phyloP scores from a whole-genome alignment of 768 basidiomycete species.

The Tulasnella sp. region DNA sequence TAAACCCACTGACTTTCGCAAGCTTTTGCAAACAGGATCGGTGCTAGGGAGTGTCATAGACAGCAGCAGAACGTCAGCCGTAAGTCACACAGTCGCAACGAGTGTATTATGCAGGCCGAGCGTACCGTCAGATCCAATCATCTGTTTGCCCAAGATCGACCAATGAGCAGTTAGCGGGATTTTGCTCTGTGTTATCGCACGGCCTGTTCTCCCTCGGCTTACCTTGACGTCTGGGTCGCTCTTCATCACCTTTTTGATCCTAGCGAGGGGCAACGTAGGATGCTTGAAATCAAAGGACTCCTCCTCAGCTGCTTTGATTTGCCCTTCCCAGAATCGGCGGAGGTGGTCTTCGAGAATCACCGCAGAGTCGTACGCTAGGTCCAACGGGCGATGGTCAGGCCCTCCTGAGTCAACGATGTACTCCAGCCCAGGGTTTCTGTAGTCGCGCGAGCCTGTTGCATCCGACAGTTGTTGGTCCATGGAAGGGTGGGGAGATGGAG shows the following conservation, averaged over 20 bases:
- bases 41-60: conserved; percentile 43
- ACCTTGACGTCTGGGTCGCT: conserved; percentile 96
- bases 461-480: neutral
- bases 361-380: conserved; percentile 1
- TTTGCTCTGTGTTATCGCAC: neutral
- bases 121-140: conserved; percentile 95
- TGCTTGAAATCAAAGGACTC: conserved; percentile 80
- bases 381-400: neutral
- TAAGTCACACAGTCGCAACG: neutral
- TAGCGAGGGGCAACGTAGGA: conserved; percentile 80
- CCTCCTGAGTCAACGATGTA: neutral
- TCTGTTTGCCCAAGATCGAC: conserved; percentile 40
- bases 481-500: neutral
- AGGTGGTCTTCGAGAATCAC: conserved; percentile 61
- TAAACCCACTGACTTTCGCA: conserved; percentile 75
- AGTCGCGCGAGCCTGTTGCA: neutral
- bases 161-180: conserved; percentile 1
- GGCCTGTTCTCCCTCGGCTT: conserved; percentile 5
- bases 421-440: neutral
- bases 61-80: neutral
- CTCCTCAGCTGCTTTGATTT: conserved; percentile 77
- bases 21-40: conserved; percentile 93
- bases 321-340: conserved; percentile 82
- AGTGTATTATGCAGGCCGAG: neutral
- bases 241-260: conserved; percentile 99